These are phyloP conservation scores for Penicillium nordicum DNA, from an alignment of 2,329 filamentous ascomycete species.

Conservation along the genomic window DNA sequence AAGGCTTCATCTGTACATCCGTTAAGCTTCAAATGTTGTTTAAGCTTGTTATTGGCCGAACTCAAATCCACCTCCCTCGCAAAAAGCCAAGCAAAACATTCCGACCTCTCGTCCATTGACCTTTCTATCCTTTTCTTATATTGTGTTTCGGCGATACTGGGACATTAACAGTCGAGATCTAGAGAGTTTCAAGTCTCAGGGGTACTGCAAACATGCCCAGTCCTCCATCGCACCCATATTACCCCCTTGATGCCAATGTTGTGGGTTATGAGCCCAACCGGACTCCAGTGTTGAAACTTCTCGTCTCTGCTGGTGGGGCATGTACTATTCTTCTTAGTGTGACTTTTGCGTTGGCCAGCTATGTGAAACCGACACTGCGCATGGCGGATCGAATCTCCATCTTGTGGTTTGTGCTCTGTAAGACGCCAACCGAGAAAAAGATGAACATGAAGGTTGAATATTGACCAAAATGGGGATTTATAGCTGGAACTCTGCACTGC, in stretches of 20 bases:
- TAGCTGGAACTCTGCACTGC: slow-evolving; percentile 59
- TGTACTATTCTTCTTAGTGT: slow-evolving; percentile 56
- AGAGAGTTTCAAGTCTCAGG: background rate
- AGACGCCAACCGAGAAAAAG: slow-evolving; percentile 26
- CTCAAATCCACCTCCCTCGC: background rate
- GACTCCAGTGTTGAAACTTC: slow-evolving; percentile 56
- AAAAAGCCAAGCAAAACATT: background rate
- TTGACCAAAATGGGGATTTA: slow-evolving; percentile 25
- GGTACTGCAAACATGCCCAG: background rate
- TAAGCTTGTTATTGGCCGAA: slow-evolving; percentile 5
- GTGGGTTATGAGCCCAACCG: slow-evolving; percentile 65
- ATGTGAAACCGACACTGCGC: slow-evolving; percentile 52
- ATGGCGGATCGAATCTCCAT: slow-evolving; percentile 57
- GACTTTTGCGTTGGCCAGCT: slow-evolving; percentile 55
- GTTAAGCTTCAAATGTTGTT: too few species aligned
- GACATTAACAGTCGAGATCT: background rate
- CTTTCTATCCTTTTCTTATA: background rate
- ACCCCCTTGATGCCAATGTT: slow-evolving; percentile 62
- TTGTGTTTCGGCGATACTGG: background rate
- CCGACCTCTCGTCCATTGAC: background rate
- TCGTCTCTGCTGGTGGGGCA: slow-evolving; percentile 57
- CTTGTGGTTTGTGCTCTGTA: slow-evolving; percentile 74
- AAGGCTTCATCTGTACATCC: background rate
- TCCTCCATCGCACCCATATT: slow-evolving; percentile 60
- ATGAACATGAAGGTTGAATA: background rate